Evolutionary conservation across 345 rosid genomes (phyloP).

Genomic region (Lepidium aucheri): DNA sequence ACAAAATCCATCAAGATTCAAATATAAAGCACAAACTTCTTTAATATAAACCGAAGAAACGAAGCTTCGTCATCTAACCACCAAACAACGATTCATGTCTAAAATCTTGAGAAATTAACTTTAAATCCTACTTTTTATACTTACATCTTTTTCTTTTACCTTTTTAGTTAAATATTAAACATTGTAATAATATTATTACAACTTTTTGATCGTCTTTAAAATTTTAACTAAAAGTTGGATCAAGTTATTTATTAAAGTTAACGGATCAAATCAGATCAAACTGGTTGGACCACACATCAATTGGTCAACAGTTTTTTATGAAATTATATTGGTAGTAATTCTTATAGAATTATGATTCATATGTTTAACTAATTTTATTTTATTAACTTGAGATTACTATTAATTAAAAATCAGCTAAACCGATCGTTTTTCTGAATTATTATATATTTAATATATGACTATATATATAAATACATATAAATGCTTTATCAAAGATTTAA

Average conservation of each 20-base stretch:
- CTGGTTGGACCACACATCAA: not conserved
- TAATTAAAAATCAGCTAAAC: too few relatives aligned
- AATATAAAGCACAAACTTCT: not conserved
- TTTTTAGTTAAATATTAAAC: not conserved
- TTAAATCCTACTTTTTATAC: not conserved
- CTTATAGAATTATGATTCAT: too few relatives aligned
- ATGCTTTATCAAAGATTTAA: too few relatives aligned
- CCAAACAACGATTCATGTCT: slow-evolving; percentile 1
- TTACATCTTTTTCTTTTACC: too few relatives aligned
- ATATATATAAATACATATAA: too few relatives aligned
- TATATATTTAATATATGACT: too few relatives aligned
- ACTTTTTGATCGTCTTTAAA: not conserved
- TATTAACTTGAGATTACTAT: too few relatives aligned
- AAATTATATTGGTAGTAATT: too few relatives aligned
- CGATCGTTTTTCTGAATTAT: too few relatives aligned
- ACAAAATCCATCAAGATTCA: slow-evolving; percentile 3
- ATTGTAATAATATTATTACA: not conserved
- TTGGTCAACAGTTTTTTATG: too few relatives aligned
- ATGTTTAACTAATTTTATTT: too few relatives aligned
- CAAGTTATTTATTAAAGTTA: not conserved
- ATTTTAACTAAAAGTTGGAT: not conserved
- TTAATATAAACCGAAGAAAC: not conserved
- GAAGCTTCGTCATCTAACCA: slow-evolving; percentile 12
- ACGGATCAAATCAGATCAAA: not conserved
- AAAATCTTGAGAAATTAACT: not conserved